Evolutionary conservation across 1,284 basidiomycete species (phyloP).

Genomic region (Hypsizygus ulmarius): DNA sequence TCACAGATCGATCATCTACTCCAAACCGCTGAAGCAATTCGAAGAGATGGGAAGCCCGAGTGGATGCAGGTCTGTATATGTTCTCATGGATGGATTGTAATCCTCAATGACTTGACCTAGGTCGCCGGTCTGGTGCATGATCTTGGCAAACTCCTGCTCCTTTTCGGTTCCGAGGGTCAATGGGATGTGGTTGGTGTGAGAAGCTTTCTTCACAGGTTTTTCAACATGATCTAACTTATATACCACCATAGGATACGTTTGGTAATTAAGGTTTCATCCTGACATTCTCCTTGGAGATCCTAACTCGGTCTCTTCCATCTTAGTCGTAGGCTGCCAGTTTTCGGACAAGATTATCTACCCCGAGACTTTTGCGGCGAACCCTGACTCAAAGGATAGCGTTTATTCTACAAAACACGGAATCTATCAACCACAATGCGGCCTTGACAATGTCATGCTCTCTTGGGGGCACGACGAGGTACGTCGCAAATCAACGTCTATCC

Average conservation of each 20-base stretch:
- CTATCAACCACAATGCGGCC: slow-evolving; percentile 81
- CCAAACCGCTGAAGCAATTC: slow-evolving; percentile 90
- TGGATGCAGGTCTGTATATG: slow-evolving; percentile 69
- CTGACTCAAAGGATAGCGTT: slow-evolving; percentile 67
- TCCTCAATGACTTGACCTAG: slow-evolving; percentile 20
- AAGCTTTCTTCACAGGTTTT: too few species aligned
- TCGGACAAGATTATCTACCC: slow-evolving; percentile 85
- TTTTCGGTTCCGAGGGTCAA: slow-evolving; percentile 84
- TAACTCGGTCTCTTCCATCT: slow-evolving; percentile 1
- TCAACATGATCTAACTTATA: too few species aligned
- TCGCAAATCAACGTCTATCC: slow-evolving; percentile 6
- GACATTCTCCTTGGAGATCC: neutral
- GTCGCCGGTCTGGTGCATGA: slow-evolving; percentile 87
- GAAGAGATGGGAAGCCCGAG: slow-evolving; percentile 84
- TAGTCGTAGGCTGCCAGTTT: slow-evolving; percentile 81
- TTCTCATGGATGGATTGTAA: neutral
- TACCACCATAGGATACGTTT: slow-evolving; percentile 66
- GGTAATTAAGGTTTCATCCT: slow-evolving; percentile 19
- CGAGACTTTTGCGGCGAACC: slow-evolving; percentile 80
- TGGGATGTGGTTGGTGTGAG: slow-evolving; percentile 62
- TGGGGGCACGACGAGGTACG: slow-evolving; percentile 88
- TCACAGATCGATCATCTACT: slow-evolving; percentile 90
- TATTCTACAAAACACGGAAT: slow-evolving; percentile 84
- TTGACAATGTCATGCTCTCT: slow-evolving; percentile 88
- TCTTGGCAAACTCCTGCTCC: slow-evolving; percentile 79